Conservation (phyloP, 2,329 filamentous ascomycete species). For the Cytospora paraplurivora region DNA sequence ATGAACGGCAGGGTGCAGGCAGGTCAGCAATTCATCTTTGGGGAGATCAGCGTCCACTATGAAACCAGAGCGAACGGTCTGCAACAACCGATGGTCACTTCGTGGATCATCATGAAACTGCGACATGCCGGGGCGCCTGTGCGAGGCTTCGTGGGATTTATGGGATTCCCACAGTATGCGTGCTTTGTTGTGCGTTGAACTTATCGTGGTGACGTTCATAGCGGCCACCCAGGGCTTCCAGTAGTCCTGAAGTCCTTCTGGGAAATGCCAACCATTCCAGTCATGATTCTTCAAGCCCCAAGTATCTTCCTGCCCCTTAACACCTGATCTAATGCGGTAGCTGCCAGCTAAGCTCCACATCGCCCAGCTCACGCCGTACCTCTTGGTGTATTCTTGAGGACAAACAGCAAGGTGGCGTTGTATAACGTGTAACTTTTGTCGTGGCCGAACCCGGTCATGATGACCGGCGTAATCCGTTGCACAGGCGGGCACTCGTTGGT, state of each 20-base stretch:
- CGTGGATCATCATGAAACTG: neutral
- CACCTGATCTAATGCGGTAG: constrained; percentile 48
- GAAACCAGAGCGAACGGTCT: neutral
- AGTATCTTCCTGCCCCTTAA: constrained; percentile 48
- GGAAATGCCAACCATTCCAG: constrained; percentile 50
- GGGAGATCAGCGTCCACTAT: neutral
- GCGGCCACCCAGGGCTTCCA: constrained; percentile 53
- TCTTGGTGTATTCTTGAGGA: constrained; percentile 46
- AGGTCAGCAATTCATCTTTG: neutral
- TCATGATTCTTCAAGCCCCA: constrained; percentile 52
- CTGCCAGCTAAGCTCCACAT: constrained; percentile 53
- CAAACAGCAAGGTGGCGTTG: constrained; percentile 49
- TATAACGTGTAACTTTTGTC: constrained; percentile 45
- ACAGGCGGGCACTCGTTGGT: constrained; percentile 41
- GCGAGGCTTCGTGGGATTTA: too few species aligned
- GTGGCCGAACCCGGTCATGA: constrained; percentile 52
- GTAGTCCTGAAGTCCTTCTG: constrained; percentile 47
- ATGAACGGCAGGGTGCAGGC: neutral
- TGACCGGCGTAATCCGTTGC: constrained; percentile 47
- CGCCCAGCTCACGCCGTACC: constrained; percentile 50
- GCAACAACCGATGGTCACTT: neutral
- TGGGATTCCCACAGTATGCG: neutral
- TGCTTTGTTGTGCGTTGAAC: neutral
- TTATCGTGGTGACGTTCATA: constrained; percentile 39
- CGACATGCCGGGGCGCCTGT: neutral